Base-by-base conservation (phyloP, 2,329 filamentous ascomycete species). In the Diaporthe sp. region DNA sequence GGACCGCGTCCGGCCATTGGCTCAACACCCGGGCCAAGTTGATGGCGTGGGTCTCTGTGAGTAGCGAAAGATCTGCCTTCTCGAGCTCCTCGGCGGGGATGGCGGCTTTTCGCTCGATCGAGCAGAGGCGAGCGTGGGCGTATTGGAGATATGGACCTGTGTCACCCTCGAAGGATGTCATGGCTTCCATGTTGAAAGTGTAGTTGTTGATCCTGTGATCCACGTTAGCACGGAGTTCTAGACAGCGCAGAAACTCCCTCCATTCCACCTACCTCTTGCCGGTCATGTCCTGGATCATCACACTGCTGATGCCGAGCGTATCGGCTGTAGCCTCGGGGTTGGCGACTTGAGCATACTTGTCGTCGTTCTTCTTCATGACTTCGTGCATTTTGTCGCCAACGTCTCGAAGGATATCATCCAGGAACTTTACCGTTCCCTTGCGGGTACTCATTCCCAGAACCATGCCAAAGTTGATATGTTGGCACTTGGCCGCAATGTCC, bases 221-320 rank as follows among this genome's bases (percentile, higher is more conserved):
- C 17, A 17, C 75, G 42, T 75, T 73, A 44, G 69, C 49, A 15
- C 74, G 15, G 37, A 68, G 19, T 17, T 25, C 10, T 34, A 55
- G 15, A 53, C 42, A 37, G 12, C 53, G 25, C 25, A 37, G 10
- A 37, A 7, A 4, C 7, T 17, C 25, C 25, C 25, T 31, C 7
- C 53, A 55, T 51, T 28, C 34, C 34, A 81, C 89, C 78, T 85
- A 93, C 93, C 94, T 91, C 91, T 98, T 98, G 83, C 96, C 97
- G 78, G 91, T 94, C 95, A 98, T 98, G 82, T 98, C 97, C 85
- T 98, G 96, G 28, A 98, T 95, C 95, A 98, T 98, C 82, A 98
- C 96, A 82, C 94, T 94, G 78, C 94, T 96, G 82, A 98, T 98
- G 78, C 96, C 97, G 4, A 98, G 90, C 15, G 91, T 95, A 86